Evolutionary conservation across 352 stramenopile species (phyloP).

Genomic region (Phytophthora ramorum): DNA sequence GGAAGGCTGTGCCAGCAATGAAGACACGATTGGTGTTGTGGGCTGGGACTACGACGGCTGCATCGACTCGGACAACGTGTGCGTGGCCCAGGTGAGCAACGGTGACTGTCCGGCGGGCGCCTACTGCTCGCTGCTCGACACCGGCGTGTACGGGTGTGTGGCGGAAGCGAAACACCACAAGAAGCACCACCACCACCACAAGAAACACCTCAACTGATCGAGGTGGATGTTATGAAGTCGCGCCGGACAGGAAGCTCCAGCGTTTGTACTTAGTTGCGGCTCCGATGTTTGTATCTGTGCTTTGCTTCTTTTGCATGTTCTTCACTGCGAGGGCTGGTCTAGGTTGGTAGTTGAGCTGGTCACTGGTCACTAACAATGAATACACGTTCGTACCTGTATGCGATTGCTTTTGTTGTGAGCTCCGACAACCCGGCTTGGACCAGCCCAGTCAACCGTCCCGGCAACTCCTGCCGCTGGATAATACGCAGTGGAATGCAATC

Average conservation of each 20-base stretch:
- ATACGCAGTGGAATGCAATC: too few relatives aligned
- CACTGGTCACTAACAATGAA: background rate
- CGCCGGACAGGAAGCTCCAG: background rate
- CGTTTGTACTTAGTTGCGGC: conserved; percentile 1
- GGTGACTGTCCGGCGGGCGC: conserved; percentile 15
- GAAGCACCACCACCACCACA: conserved; percentile 14
- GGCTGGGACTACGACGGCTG: conserved; percentile 32
- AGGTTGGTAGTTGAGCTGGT: conserved; percentile 2
- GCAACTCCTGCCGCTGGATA: too few relatives aligned
- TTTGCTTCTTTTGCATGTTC: conserved; percentile 12
- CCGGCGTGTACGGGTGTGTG: conserved; percentile 27
- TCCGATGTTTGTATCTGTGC: background rate
- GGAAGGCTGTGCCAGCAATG: conserved; percentile 22
- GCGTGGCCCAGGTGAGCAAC: conserved; percentile 14
- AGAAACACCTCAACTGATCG: conserved; percentile 9
- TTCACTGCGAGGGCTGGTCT: background rate
- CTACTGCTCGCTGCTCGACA: conserved; percentile 31
- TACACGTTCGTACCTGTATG: conserved; percentile 3
- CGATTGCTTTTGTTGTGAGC: too few relatives aligned
- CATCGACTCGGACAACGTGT: conserved; percentile 26
- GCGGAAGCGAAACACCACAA: background rate
- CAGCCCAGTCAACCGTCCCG: too few relatives aligned
- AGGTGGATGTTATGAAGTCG: conserved; percentile 6
- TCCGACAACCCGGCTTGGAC: too few relatives aligned
- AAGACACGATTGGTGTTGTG: conserved; percentile 32